These are phyloP conservation scores for Cryptococcus neoformans DNA, from an alignment of 1,284 basidiomycete species.

Conservation along the genomic window DNA sequence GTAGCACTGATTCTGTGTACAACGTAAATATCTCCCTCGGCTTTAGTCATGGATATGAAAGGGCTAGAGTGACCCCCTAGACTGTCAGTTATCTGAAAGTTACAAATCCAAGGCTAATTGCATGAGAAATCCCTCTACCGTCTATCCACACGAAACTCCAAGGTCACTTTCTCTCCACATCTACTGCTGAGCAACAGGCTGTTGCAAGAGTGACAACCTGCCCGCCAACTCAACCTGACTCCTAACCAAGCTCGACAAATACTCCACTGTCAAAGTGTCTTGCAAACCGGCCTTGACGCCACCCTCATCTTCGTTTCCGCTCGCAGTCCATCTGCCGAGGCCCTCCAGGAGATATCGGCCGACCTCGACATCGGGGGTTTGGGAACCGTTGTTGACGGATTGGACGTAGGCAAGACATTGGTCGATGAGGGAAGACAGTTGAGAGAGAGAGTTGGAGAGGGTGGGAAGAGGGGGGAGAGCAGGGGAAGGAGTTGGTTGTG, in stretches of 20 bases:
- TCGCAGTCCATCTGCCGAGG: conserved; percentile 62
- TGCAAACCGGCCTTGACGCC: conserved; percentile 53
- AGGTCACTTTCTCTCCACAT: no score
- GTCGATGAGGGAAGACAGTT: conserved; percentile 48
- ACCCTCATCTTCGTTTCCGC: conserved; percentile 49
- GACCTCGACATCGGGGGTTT: conserved; percentile 78
- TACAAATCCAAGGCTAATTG: no score
- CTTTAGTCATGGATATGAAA: no score
- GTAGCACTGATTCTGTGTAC: no score
- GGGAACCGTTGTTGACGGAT: conserved; percentile 72
- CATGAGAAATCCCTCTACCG: no score
- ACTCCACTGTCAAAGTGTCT: conserved; percentile 92
- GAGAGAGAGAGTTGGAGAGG: conserved; percentile 49
- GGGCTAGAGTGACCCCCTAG: no score
- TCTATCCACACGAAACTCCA: no score
- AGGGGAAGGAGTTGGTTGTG: conserved; percentile 35
- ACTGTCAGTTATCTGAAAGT: no score
- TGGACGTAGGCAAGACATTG: conserved; percentile 81
- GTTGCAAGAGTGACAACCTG: conserved; percentile 71
- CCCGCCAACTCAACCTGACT: conserved; percentile 92
- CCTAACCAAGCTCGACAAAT: conserved; percentile 89
- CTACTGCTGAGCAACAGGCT: conserved; percentile 10
- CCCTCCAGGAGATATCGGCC: conserved; percentile 93
- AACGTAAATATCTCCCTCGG: no score
- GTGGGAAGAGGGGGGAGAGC: conserved; percentile 41